These are phyloP conservation scores for Rubia yunnanensis DNA, from an alignment of 257 asterid species.

Conservation along the genomic window DNA sequence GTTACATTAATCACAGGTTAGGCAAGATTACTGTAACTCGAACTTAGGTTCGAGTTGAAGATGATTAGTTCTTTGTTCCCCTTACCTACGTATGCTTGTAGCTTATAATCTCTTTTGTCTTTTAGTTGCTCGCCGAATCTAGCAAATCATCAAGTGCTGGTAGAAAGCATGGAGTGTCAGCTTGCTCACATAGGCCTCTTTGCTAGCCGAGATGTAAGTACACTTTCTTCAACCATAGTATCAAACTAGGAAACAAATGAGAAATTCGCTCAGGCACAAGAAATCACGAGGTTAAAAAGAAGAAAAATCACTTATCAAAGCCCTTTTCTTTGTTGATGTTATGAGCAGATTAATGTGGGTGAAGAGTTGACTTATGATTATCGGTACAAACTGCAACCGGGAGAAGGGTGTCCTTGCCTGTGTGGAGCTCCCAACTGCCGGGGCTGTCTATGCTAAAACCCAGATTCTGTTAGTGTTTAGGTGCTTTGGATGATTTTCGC, in stretches of 20 bases:
- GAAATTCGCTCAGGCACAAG: not conserved
- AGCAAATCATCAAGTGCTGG: constrained; percentile 85
- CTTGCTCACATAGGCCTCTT: constrained; percentile 83
- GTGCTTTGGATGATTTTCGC: not conserved
- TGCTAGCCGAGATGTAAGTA: constrained; percentile 84
- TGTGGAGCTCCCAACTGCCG: constrained; percentile 88
- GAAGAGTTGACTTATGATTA: constrained; percentile 83
- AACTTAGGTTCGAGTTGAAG: not conserved
- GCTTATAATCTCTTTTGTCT: constrained; percentile 13
- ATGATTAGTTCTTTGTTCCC: not conserved
- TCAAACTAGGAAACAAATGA: not conserved
- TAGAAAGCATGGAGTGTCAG: constrained; percentile 92
- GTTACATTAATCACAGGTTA: constrained; percentile 96
- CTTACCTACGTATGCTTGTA: constrained; percentile 4
- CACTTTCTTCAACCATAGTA: not conserved
- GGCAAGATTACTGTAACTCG: not conserved
- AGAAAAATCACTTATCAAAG: not conserved
- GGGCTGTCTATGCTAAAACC: constrained; percentile 60
- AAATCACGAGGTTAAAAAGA: not conserved
- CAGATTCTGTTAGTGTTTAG: not conserved
- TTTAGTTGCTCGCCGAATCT: constrained; percentile 89
- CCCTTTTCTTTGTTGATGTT: constrained; percentile 1
- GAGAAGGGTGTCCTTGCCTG: constrained; percentile 68
- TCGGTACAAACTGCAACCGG: constrained; percentile 53
- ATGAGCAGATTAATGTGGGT: constrained; percentile 69